Percentiles rank a stretch among this genome's conserved stretches.
phyloP scores from a whole-genome alignment of 768 basidiomycete species.

The Mycena olivaceomarginata region DNA sequence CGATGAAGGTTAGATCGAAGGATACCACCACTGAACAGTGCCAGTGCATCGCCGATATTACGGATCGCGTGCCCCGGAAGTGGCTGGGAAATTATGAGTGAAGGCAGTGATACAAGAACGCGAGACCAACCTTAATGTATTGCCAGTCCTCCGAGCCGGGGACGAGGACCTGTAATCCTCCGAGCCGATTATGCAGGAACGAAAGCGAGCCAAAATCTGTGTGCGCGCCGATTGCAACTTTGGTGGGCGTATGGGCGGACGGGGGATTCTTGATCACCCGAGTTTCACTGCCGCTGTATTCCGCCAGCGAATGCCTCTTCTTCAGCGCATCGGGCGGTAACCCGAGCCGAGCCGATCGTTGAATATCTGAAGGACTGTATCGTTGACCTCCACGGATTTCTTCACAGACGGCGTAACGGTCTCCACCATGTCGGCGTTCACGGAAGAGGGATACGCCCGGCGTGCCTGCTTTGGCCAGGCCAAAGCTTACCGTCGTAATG shows the following conservation, averaged over 20 bases:
- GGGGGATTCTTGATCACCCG: constrained; percentile 72
- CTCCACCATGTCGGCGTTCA: constrained; percentile 68
- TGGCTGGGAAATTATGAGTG: constrained; percentile 56
- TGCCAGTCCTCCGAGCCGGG: constrained; percentile 80
- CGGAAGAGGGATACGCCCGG: constrained; percentile 74
- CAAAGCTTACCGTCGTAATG: constrained; percentile 55
- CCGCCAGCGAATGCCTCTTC: constrained; percentile 63
- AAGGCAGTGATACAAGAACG: background rate
- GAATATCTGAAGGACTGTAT: constrained; percentile 72
- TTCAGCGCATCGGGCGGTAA: constrained; percentile 70
- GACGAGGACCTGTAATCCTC: constrained; percentile 81
- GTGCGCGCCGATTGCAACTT: constrained; percentile 76
- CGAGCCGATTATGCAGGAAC: constrained; percentile 81
- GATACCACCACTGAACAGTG: constrained; percentile 79
- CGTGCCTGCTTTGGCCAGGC: constrained; percentile 73
- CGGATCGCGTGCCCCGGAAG: constrained; percentile 75
- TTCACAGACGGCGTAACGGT: constrained; percentile 73
- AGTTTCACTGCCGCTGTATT: constrained; percentile 75
- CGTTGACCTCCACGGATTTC: constrained; percentile 75
- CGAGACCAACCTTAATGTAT: constrained; percentile 72
- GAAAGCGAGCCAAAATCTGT: constrained; percentile 87
- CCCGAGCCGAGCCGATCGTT: constrained; percentile 72
- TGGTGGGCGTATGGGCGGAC: constrained; percentile 55
- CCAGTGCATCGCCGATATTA: constrained; percentile 78
- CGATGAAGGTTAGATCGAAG: constrained; percentile 72